Evolutionary conservation across 1,284 basidiomycete species (phyloP).

Genomic region (Cutaneotrichosporon cavernicola): DNA sequence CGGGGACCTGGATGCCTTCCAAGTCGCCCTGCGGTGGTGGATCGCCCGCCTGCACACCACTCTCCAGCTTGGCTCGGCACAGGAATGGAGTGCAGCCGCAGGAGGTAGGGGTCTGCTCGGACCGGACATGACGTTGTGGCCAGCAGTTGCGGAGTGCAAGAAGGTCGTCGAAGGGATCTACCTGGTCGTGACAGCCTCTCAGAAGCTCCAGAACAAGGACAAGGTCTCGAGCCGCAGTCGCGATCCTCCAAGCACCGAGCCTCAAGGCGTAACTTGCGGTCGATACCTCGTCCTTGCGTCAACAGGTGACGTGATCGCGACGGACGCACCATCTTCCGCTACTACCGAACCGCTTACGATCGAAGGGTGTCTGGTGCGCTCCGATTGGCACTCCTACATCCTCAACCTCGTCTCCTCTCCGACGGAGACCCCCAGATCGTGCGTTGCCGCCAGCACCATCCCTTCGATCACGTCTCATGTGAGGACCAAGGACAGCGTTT

Average conservation of each 20-base stretch:
- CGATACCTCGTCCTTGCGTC: conserved; percentile 14
- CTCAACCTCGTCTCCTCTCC: neutral
- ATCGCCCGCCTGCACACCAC: conserved; percentile 32
- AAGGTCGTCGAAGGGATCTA: conserved; percentile 26
- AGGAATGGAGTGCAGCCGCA: conserved; percentile 31
- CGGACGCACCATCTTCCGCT: neutral
- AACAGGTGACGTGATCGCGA: conserved; percentile 18
- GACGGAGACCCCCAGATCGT: neutral
- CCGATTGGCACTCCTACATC: conserved; percentile 36
- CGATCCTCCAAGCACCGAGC: neutral
- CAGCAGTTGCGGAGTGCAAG: conserved; percentile 22
- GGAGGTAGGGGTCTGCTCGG: conserved; percentile 26
- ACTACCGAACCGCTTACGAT: neutral
- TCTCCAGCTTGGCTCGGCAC: conserved; percentile 28
- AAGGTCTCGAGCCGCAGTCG: neutral
- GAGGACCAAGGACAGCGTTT: conserved; percentile 32
- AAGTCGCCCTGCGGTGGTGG: conserved; percentile 37
- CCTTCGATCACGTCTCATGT: conserved; percentile 7
- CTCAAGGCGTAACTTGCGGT: neutral
- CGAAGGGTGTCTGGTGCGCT: conserved; percentile 26
- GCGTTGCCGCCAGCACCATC: too few species aligned
- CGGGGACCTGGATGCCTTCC: conserved; percentile 22
- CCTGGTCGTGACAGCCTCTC: conserved; percentile 7
- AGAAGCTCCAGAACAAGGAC: neutral
- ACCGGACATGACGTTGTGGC: conserved; percentile 34